A percentile compares a stretch with the other conserved stretches of the same genome.
These are phyloP conservation scores for Peronospora belbahrii DNA, from an alignment of 352 stramenopile genomes.

Conservation along the genomic window DNA sequence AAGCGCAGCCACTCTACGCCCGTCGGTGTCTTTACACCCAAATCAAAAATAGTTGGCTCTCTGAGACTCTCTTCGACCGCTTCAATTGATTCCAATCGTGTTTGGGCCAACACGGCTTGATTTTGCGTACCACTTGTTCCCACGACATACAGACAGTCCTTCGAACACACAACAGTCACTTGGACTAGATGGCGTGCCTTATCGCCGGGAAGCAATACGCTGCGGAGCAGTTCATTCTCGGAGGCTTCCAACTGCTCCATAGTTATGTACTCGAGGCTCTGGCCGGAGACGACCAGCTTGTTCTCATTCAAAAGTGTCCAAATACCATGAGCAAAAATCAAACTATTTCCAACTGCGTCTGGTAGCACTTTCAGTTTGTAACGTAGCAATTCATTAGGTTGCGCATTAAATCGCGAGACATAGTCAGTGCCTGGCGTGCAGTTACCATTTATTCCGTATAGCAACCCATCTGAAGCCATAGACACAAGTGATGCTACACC, in stretches of 20 bases:
- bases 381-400: constrained; percentile 59
- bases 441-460: constrained; percentile 49
- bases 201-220: constrained; percentile 34
- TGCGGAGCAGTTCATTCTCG: constrained; percentile 22
- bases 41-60: constrained; percentile 51
- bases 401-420: constrained; percentile 33
- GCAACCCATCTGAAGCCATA: constrained; percentile 63
- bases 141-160: constrained; percentile 47
- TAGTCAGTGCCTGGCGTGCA: constrained; percentile 28
- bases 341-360: constrained; percentile 33
- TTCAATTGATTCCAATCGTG: constrained; percentile 40
- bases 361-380: constrained; percentile 73
- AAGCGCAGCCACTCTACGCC: constrained; percentile 53
- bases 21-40: constrained; percentile 33
- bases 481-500: constrained; percentile 72
- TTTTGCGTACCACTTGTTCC: constrained; percentile 30
- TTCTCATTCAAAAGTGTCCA: constrained; percentile 39
- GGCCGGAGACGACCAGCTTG: constrained; percentile 11
- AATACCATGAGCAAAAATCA: constrained; percentile 58
- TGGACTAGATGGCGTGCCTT: constrained; percentile 17
- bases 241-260: constrained; percentile 11
- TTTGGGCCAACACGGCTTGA: constrained; percentile 40
- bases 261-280: constrained; percentile 25
- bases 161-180: constrained; percentile 46
- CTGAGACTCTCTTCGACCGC: constrained; percentile 64